Percentiles rank a stretch among this genome's conserved stretches.
Evolutionary conservation across 2,329 filamentous ascomycete genomes (phyloP).

Genomic region (Coleophoma crateriformis): DNA sequence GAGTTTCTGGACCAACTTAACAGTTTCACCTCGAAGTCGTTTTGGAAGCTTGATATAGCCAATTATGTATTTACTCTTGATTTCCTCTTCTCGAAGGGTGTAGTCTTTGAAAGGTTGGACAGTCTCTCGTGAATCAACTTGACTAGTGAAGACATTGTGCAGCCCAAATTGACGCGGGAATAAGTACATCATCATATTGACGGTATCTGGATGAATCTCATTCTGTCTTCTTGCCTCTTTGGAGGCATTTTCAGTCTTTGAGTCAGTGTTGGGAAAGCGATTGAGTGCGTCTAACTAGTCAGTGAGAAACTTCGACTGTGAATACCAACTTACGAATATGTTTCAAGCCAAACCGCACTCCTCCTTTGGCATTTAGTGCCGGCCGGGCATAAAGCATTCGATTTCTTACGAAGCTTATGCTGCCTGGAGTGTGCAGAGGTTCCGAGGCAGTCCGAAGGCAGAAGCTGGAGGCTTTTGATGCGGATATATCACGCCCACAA

Average conservation of each 20-base stretch:
- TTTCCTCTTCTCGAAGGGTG: slow-evolving; percentile 78
- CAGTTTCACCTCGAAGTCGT: slow-evolving; percentile 58
- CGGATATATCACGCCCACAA: too few species aligned
- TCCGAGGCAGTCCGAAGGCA: not conserved
- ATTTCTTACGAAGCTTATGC: slow-evolving; percentile 72
- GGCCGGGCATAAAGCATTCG: slow-evolving; percentile 83
- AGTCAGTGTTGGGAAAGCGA: slow-evolving; percentile 42
- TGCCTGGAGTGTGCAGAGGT: slow-evolving; percentile 35
- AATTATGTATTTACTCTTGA: slow-evolving; percentile 33
- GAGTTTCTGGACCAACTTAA: slow-evolving; percentile 59
- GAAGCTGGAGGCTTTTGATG: too few species aligned
- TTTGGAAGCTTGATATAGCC: slow-evolving; percentile 46
- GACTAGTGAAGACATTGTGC: slow-evolving; percentile 85
- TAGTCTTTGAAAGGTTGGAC: slow-evolving; percentile 78
- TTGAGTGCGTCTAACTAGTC: slow-evolving; percentile 68
- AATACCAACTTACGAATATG: slow-evolving; percentile 63
- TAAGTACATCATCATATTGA: slow-evolving; percentile 82
- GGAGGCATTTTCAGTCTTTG: not conserved
- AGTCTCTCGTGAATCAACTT: slow-evolving; percentile 58
- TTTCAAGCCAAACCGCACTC: slow-evolving; percentile 68
- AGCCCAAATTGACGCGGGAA: slow-evolving; percentile 88
- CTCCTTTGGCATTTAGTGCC: slow-evolving; percentile 60
- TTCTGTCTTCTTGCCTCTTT: too few species aligned
- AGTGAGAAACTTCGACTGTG: slow-evolving; percentile 15
- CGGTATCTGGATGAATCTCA: slow-evolving; percentile 45